Evolutionary conservation across 1,284 basidiomycete genomes (phyloP).

Genomic region (Cryptococcus sp.): DNA sequence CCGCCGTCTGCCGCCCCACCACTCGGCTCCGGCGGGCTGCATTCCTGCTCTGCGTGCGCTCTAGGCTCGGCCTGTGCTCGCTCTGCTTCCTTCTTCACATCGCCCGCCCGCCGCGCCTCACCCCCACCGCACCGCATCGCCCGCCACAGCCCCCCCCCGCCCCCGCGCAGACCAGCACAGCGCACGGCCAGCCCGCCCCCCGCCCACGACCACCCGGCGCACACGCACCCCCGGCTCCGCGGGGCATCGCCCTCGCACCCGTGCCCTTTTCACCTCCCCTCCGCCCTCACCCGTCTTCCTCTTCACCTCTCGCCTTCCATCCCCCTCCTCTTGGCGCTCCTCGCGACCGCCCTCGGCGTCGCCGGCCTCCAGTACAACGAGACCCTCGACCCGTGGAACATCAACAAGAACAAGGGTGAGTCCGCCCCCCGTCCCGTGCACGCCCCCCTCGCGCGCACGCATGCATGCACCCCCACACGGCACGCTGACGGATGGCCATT

Average conservation of each 20-base stretch:
- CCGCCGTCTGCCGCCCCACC: too few species aligned
- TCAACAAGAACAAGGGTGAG: constrained; percentile 69
- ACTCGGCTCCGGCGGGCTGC: too few species aligned
- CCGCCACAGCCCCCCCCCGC: not conserved
- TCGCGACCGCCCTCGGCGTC: constrained; percentile 14
- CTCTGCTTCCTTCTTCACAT: not conserved
- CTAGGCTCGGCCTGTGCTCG: not conserved
- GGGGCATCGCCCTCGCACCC: constrained; percentile 11
- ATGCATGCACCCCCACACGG: not conserved
- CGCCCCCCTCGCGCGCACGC: not conserved
- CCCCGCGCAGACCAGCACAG: not conserved
- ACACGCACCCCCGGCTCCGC: not conserved
- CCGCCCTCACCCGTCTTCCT: not conserved
- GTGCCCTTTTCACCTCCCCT: not conserved
- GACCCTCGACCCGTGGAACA: constrained; percentile 73
- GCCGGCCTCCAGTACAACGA: constrained; percentile 57
- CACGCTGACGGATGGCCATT: not conserved
- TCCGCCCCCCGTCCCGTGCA: not conserved
- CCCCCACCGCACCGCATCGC: not conserved
- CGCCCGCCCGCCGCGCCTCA: not conserved
- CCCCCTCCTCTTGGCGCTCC: constrained; percentile 8
- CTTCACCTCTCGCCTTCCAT: not conserved
- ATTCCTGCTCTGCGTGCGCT: too few species aligned
- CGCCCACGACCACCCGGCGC: not conserved
- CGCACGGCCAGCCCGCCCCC: not conserved